These are phyloP conservation scores for Sclerotinia minor DNA, from an alignment of 2,329 filamentous ascomycete species.

Conservation along the genomic window DNA sequence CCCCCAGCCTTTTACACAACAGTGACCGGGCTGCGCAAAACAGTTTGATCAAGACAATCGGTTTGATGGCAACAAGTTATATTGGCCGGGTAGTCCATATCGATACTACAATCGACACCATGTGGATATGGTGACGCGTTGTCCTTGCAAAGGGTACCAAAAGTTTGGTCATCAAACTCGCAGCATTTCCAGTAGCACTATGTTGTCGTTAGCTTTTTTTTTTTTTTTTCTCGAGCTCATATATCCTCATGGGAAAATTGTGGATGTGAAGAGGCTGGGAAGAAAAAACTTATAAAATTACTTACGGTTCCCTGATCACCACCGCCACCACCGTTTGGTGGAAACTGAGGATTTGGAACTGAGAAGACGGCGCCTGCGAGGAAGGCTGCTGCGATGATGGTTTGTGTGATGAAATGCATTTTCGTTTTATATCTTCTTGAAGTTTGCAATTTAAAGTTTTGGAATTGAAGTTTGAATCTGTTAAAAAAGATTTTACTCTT, in stretches of 20 bases:
- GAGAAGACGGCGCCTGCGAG: not conserved
- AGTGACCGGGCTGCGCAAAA: not conserved
- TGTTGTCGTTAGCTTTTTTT: too few relatives aligned
- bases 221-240: too few relatives aligned
- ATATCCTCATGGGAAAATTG: not conserved
- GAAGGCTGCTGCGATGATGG: not conserved
- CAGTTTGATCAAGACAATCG: not conserved
- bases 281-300: not conserved
- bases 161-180: not conserved
- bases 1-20: not conserved
- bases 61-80: slow-evolving; percentile 4
- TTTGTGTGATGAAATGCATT: slow-evolving; percentile 5
- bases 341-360: not conserved
- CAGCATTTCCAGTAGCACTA: slow-evolving; percentile 11
- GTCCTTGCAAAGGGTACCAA: not conserved
- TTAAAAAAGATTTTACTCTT: not conserved
- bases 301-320: not conserved
- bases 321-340: not conserved
- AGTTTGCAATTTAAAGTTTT: not conserved
- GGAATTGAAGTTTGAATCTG: not conserved
- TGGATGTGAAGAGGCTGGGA: not conserved
- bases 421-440: too few relatives aligned
- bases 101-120: not conserved
- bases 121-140: not conserved
- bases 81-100: not conserved